phyloP scores from a whole-genome alignment of 331 rosid species.

The Rhamnella rubrinervis region DNA sequence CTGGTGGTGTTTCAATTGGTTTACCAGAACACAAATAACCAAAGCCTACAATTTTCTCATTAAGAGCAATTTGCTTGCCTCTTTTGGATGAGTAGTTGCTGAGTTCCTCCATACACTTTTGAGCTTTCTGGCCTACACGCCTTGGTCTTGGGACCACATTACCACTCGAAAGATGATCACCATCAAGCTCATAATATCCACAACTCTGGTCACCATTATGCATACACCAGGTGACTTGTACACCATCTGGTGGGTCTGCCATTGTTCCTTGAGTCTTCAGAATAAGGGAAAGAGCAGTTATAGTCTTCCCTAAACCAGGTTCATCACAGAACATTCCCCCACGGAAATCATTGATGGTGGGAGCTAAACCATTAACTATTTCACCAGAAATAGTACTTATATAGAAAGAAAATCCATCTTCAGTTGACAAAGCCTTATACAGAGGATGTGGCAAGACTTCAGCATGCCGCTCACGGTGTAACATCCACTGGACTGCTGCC shows the following conservation, averaged over 20 bases:
- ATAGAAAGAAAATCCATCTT: conserved; percentile 66
- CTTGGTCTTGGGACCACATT: conserved; percentile 42
- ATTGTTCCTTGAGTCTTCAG: conserved; percentile 76
- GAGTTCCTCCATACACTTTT: conserved; percentile 37
- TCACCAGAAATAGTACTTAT: conserved; percentile 77
- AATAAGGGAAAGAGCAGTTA: conserved; percentile 86
- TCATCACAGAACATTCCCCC: conserved; percentile 99
- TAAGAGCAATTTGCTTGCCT: conserved; percentile 43
- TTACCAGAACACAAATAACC: conserved; percentile 37
- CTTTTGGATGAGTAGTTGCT: conserved; percentile 55
- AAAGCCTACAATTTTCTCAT: conserved; percentile 30
- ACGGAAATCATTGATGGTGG: conserved; percentile 73
- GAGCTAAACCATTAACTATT: conserved; percentile 66
- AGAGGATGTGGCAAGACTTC: conserved; percentile 72
- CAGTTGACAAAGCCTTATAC: conserved; percentile 57
- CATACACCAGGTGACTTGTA: conserved; percentile 63
- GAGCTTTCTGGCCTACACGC: conserved; percentile 33
- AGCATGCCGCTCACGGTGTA: conserved; percentile 79
- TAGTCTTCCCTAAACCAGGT: conserved; percentile 98
- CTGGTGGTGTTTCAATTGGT: conserved; percentile 45
- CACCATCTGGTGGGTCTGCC: conserved; percentile 74
- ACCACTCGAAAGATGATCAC: conserved; percentile 34
- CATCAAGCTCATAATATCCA: conserved; percentile 80
- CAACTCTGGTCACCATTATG: conserved; percentile 71
- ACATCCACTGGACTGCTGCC: conserved; percentile 94